A percentile compares a stretch with the other conserved stretches of the same genome.
phyloP scores from a whole-genome alignment of 192 early-diverging fungal genomes.

The Coemansia javaensis region DNA sequence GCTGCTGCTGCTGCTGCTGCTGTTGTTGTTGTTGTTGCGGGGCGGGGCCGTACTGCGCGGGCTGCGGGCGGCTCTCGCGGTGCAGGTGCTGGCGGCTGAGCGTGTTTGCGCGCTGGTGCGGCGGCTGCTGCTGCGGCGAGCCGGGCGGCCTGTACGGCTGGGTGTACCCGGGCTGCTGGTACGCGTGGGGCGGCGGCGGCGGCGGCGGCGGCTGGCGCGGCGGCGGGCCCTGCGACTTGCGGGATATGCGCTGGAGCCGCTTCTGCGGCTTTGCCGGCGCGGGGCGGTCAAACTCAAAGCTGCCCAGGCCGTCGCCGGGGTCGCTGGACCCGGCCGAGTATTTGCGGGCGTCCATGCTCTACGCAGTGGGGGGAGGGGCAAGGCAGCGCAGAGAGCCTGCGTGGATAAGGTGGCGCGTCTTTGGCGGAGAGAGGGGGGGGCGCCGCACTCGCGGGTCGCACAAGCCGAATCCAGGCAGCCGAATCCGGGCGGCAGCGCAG shows the following conservation, averaged over 20 bases:
- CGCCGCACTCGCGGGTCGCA: too few relatives aligned
- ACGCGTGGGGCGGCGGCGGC: too few relatives aligned
- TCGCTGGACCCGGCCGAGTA: conserved; percentile 9
- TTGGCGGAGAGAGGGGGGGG: too few relatives aligned
- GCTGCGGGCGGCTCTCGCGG: conserved; percentile 13
- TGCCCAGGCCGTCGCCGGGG: conserved; percentile 9
- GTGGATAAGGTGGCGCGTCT: too few relatives aligned
- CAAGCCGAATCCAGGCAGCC: too few relatives aligned
- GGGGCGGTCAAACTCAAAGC: conserved; percentile 32
- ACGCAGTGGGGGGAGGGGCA: too few relatives aligned
- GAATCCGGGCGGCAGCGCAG: too few relatives aligned
- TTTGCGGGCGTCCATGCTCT: conserved; percentile 36
- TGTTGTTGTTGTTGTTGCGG: conserved; percentile 14
- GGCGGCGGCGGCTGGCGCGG: conserved; percentile 15
- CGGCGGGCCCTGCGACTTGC: conserved; percentile 7
- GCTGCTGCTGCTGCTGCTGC: conserved; percentile 7
- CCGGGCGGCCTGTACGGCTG: not conserved
- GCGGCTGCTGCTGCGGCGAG: too few relatives aligned
- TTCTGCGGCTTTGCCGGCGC: conserved; percentile 30
- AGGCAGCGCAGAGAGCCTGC: too few relatives aligned
- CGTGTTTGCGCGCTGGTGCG: conserved; percentile 8
- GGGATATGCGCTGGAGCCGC: conserved; percentile 36
- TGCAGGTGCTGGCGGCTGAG: conserved; percentile 12
- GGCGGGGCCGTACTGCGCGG: conserved; percentile 2
- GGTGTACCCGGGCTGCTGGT: too few relatives aligned